Base-by-base conservation (phyloP, 2,329 filamentous ascomycete species). In the Calonectria pseudoturangicola region DNA sequence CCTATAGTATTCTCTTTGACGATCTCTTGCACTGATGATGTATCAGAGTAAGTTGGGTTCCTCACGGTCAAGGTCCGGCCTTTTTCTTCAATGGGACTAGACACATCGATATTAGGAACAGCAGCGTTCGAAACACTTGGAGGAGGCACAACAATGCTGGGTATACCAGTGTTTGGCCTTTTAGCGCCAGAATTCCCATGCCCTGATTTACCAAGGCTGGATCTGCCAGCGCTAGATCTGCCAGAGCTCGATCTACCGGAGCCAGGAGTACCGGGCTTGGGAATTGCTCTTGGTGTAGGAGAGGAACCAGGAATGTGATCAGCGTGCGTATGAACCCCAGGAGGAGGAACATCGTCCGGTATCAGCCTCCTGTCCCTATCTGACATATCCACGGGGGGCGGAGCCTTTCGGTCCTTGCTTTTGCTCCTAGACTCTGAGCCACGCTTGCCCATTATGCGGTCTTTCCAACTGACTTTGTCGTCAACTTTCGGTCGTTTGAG, bases 391-490 rank as follows among this genome's bases (percentile, higher is more conserved):
- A 60, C 21, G 7, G 13, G 54, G 13, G 33, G 54, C 15, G 33
- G 36, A 16, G 13, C 54, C 16, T 27, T 60, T 8, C 4, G 15
- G n/a, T 68, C 58, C 48, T 39, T 64, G 10, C n/a, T 21, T 27
- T 51, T 60, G 41, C 67, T 60, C 47, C 41, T 72, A 16, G 70
- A 51, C 25, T 64, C 43, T 21, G 66, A 70, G 27, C 43, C 45
- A 45, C 70, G 66, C 66, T 62, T 72, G 18, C 70, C 66, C 41
- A 54, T 64, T n/a, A 72, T 65, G 27, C 58, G 41, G 16, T 71
- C 64, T 25, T 45, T 72, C 70, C 70, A 72, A 25, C 70, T 70
- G 43, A 41, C 56, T 30, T 43, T 66, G 10, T 69, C 60, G 2
- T 56, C 56, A 43, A 21, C 41, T 47, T 48, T 45, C n/a, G 50